Evolutionary conservation across 2,329 filamentous ascomycete genomes (phyloP).

Genomic region (Celoporthe dispersa): DNA sequence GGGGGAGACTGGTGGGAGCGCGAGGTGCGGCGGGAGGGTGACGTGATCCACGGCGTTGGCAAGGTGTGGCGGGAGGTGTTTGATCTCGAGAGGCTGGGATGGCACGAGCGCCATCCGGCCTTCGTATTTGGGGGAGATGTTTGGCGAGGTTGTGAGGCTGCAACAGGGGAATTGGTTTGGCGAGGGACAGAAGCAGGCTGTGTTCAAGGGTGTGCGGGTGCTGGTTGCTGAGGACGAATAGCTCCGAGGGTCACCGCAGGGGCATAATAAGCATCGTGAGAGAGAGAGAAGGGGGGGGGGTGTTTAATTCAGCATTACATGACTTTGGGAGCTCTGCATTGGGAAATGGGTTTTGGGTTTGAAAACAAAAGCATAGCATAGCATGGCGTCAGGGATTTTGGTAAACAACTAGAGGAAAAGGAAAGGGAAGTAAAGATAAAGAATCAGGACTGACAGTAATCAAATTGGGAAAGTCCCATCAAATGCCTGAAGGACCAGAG

Average conservation of each 20-base stretch:
- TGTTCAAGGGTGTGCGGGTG: conserved; percentile 26
- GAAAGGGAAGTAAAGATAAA: not conserved
- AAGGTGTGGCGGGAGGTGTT: conserved; percentile 40
- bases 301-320: not conserved
- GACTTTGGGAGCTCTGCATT: conserved; percentile 6
- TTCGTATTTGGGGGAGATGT: conserved; percentile 39
- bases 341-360: not conserved
- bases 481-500: not conserved
- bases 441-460: not conserved
- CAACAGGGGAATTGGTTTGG: conserved; percentile 38
- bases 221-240: conserved; percentile 25
- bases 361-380: not conserved
- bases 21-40: conserved; percentile 32
- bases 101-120: conserved; percentile 37
- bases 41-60: conserved; percentile 39
- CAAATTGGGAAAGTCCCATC: not conserved
- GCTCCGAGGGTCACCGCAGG: not conserved
- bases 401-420: not conserved
- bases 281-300: no score
- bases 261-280: not conserved
- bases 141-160: conserved; percentile 37
- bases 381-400: conserved; percentile 7
- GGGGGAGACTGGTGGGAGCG: conserved; percentile 13
- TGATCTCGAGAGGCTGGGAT: conserved; percentile 39
- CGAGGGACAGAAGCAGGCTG: conserved; percentile 34